These are phyloP conservation scores for Haplographium delicatum DNA, from an alignment of 495 filamentous ascomycete species.

Conservation along the genomic window DNA sequence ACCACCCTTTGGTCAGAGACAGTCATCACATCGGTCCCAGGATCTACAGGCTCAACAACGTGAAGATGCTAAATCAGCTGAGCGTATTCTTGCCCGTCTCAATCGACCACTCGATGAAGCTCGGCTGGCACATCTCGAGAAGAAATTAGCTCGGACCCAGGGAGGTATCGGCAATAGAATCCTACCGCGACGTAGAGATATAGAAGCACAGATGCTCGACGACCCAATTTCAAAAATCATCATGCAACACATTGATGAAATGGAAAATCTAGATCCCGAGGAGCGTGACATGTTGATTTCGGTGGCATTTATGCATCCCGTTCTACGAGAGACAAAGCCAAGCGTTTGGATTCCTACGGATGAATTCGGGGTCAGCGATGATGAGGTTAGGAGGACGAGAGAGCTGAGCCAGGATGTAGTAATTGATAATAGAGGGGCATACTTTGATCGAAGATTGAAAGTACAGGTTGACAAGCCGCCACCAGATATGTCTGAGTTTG, in stretches of 20 bases:
- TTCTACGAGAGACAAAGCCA: slow-evolving; percentile 36
- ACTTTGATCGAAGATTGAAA: slow-evolving; percentile 42
- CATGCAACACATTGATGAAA: slow-evolving; percentile 14
- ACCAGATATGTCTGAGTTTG: slow-evolving; percentile 15
- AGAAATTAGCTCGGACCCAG: not conserved
- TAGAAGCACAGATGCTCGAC: slow-evolving; percentile 11
- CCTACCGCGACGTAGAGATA: slow-evolving; percentile 11
- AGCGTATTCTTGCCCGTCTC: slow-evolving; percentile 10
- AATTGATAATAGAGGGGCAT: slow-evolving; percentile 69
- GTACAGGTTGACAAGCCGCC: slow-evolving; percentile 15
- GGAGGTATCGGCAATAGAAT: slow-evolving; percentile 2
- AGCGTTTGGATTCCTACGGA: slow-evolving; percentile 76
- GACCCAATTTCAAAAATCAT: slow-evolving; percentile 14
- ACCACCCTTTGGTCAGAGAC: slow-evolving; percentile 10
- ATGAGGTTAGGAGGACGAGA: slow-evolving; percentile 51
- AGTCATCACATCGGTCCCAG: slow-evolving; percentile 9
- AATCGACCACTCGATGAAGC: slow-evolving; percentile 10
- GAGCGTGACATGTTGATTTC: slow-evolving; percentile 14
- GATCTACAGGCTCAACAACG: slow-evolving; percentile 9
- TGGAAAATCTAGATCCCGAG: slow-evolving; percentile 14
- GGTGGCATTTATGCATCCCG: slow-evolving; percentile 14
- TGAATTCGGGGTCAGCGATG: slow-evolving; percentile 64
- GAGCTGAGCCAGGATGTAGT: slow-evolving; percentile 57
- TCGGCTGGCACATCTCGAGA: slow-evolving; percentile 13
- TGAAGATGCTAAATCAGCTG: slow-evolving; percentile 5